Base-by-base conservation (phyloP, 345 rosid species). In the Camelina hispida region DNA sequence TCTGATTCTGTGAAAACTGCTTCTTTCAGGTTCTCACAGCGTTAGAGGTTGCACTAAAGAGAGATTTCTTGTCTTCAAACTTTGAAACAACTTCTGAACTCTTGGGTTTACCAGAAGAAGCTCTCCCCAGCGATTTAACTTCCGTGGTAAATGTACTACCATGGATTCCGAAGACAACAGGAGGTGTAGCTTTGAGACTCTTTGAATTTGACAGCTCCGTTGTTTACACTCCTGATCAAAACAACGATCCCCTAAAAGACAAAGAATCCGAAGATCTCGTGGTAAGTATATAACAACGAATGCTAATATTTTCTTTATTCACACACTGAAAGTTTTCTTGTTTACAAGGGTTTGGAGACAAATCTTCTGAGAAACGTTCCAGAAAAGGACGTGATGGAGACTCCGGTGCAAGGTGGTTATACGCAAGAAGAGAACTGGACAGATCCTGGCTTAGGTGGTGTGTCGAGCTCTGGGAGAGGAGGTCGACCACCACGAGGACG, bases 101-200 rank as follows among this genome's bases (percentile, higher is more conserved):
- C 48, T 71, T 89, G 79, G 72, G 81, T 42, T 77, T 78, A 38
- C 37, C 79, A 17, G 65, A 62, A 42, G 79, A 55, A 67, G 61
- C 66, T 68, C 9, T 18, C 0, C 50, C 50, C 58, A 53, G 53
- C 43, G 52, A 73, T 82, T 44, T 60, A 66, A 37, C 68, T 48
- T 56, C 34, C 71, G 55, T 55, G 14, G 77, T 82, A 62, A 55
- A 73, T 34, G 48, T 86, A 37, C 89, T 90, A 54, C 97, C 98
- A 9, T 93, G 96, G 95, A 61, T 90, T 66, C 98, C 97, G 0
- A 83, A 79, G 59, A 90, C 98, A 38, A 80, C 87, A 0, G 93
- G 90, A 65, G 98, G 91, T 57, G 81, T 87, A 62, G 87, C 91
- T 58, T 71, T 93, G 57, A 83, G 97, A 81, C 81, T 93, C 25